These are phyloP conservation scores for Kwoniella pini DNA, from an alignment of 768 basidiomycete genomes.

Conservation along the genomic window DNA sequence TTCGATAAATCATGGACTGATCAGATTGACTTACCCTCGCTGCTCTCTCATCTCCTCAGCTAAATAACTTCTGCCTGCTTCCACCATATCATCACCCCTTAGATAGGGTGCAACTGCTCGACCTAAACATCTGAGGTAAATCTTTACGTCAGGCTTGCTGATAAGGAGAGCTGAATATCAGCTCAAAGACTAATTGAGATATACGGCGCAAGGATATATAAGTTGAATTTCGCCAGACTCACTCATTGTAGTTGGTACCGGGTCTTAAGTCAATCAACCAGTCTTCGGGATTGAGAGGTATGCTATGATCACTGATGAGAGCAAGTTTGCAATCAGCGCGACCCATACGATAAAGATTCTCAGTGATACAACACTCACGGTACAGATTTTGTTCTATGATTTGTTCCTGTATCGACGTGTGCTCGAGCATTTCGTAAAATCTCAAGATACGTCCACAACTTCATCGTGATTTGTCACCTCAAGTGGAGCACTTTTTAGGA, in stretches of 20 bases:
- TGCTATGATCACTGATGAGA: slow-evolving; percentile 10
- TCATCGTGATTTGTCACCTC: neutral
- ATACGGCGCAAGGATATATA: neutral
- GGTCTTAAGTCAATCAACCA: slow-evolving; percentile 16
- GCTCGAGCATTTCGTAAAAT: slow-evolving; percentile 8
- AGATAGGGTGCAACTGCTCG: slow-evolving; percentile 2
- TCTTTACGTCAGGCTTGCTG: slow-evolving; percentile 17
- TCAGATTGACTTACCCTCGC: slow-evolving; percentile 1
- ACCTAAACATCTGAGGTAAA: slow-evolving; percentile 5
- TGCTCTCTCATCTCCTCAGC: slow-evolving; percentile 15
- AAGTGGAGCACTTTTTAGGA: no score
- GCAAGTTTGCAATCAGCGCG: no score
- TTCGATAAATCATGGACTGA: no score
- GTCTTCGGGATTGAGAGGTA: slow-evolving; percentile 13
- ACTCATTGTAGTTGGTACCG: slow-evolving; percentile 11
- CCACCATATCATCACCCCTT: neutral
- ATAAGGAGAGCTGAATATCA: no score
- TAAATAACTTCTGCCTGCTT: slow-evolving; percentile 13
- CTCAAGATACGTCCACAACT: slow-evolving; percentile 11
- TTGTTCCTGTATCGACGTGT: slow-evolving; percentile 6
- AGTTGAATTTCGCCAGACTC: neutral
- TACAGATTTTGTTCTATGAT: slow-evolving; percentile 4
- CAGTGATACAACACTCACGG: neutral
- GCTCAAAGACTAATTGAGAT: no score
- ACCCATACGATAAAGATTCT: no score